Base-by-base conservation (phyloP, 139 green algal genomes). In the Chlorella sp. region DNA sequence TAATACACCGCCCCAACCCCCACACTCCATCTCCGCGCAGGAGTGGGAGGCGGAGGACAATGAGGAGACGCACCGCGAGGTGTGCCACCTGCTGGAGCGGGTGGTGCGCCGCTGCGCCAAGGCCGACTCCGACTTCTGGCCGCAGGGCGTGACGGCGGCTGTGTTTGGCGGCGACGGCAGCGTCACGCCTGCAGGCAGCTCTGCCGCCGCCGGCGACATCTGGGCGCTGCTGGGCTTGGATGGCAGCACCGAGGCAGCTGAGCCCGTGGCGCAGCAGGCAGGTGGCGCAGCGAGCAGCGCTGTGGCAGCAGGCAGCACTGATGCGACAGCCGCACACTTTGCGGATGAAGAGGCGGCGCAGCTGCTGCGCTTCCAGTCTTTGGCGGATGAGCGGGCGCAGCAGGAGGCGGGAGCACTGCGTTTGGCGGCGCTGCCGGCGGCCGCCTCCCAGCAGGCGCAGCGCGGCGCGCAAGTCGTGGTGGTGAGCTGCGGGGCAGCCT, bases 41-140 rank as follows among this genome's bases (percentile, higher is more conserved):
- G 80, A 85, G 55, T 85, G 80, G 80, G 68, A 79, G 68, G 51
- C 70, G 36, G 80, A 85, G 68, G 80, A 85, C 25, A 20, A 39
- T 6, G 51, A 60, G 47, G 68, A 39, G n/a, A 47, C 36, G 51
- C 47, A 32, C 26, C 34, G 60, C 18, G 51, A 79, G 32, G 68
- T 85, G 12, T 3, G 18, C 5, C 16, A 23, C 2, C 41, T 65
- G 80, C 34, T 85, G 55, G 68, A 39, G 5, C 4, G 34, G 18
- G 55, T 85, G 51, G 51, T 71, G 51, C 32, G 36, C 28, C 80
- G 55, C 25, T 80, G 80, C 36, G 69, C 36, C 25, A 28, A 28
- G 3, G 18, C 51, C 12, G 80, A 85, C 34, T 16, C 13, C 2
- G 68, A 85, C 32, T 79, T 85, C 28, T 85, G 68, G 67, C 80